Base-by-base conservation (phyloP, 352 stramenopile genomes). In the Phytopythium boreale region DNA sequence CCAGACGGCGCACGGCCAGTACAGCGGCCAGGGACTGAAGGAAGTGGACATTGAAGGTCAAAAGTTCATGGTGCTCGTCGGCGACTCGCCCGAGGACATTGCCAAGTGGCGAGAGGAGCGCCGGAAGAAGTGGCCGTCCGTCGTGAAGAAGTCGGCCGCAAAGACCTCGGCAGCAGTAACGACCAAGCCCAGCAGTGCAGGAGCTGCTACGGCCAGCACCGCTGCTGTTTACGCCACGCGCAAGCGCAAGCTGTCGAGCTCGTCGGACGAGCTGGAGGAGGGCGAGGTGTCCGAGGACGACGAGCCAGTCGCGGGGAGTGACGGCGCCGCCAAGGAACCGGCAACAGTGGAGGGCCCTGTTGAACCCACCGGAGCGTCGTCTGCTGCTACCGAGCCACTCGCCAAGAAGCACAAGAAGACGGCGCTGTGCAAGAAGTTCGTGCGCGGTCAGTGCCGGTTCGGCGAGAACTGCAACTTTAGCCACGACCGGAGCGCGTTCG, bases 1-100 rank as follows among this genome's bases (percentile, higher is more conserved):
- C 56, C 77, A 92, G 69, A 90, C 78, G 0, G 71, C 68, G 0
- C 86, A 95, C 61, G 84, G 86, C 12, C 79, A 91, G 47, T 93
- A 82, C 53, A 71, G 65, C 17, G 86, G 86, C 2, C 64, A 88
- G 46, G 86, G 86, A 11, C 70, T 93, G 12, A 93, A 95, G 60
- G 83, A 92, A 43, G 90, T 95, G 34, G 86, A 92, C 14, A 72
- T 95, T 56, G 86, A 95, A 70, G 86, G 84, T n/a, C 86, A 95
- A 51, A 93, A 89, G 65, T 95, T 95, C 62, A 86, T 82, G 69
- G 86, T 95, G n/a, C 62, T 95, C 14, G 77, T 95, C 22, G 86
- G 86, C 19, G 88, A 95, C 39, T 93, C 84, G 24, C 79, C 79
- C 0, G 81, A 93, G 57, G 86, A 95, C 55, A 95, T 95, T 65